phyloP scores from a whole-genome alignment of 805 yeast species.

The Yarrowia sp. region DNA sequence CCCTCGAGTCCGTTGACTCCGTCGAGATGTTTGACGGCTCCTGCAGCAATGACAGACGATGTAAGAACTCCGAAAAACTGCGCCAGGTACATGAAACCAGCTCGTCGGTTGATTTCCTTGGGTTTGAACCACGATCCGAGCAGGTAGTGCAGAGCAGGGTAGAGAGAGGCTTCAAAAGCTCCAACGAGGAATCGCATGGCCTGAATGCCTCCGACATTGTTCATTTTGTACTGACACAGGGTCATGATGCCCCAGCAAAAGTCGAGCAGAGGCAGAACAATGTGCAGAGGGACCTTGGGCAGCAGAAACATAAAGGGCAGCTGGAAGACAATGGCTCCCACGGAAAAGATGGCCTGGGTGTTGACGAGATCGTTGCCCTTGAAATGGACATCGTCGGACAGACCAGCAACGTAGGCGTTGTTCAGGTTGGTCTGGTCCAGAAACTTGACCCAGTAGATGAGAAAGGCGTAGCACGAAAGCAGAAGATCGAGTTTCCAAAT shows the following conservation, averaged over 20 bases:
- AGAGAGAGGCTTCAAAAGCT: conserved; percentile 60
- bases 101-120: conserved; percentile 56
- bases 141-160: conserved; percentile 45
- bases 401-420: conserved; percentile 63
- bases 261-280: conserved; percentile 53
- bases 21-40: conserved; percentile 45
- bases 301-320: conserved; percentile 57
- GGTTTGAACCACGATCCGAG: conserved; percentile 55
- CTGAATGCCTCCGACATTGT: conserved; percentile 49
- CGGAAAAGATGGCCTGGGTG: conserved; percentile 53
- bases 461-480: conserved; percentile 52
- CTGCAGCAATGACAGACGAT: conserved; percentile 60
- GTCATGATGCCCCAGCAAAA: conserved; percentile 66
- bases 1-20: conserved; percentile 55
- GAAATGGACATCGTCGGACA: conserved; percentile 54
- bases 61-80: conserved; percentile 60
- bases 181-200: conserved; percentile 64
- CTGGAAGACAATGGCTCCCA: conserved; percentile 59
- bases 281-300: conserved; percentile 53
- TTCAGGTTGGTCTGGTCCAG: conserved; percentile 56
- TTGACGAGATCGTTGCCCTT: conserved; percentile 58
- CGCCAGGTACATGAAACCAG: conserved; percentile 56
- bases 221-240: conserved; percentile 50
- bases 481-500: conserved; percentile 53
- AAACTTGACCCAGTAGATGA: conserved; percentile 65